Conservation (phyloP, 495 filamentous ascomycete species). For the Daldinia bambusicola region DNA sequence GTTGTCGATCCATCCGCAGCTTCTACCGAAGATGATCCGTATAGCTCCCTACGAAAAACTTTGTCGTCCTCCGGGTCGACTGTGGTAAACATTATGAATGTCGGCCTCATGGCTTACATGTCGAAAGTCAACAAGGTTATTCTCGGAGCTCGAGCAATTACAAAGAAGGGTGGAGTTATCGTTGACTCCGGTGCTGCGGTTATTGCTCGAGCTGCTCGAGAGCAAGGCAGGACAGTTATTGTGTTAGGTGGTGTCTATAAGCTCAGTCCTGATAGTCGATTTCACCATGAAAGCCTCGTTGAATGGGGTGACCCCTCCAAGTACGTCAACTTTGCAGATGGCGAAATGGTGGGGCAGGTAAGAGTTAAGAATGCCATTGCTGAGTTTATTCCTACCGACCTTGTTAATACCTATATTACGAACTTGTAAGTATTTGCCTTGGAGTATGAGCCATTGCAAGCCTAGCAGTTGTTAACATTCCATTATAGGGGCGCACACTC, state of each 20-base stretch:
- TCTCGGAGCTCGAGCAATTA: constrained; percentile 82
- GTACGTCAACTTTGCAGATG: constrained; percentile 78
- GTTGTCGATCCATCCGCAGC: constrained; percentile 69
- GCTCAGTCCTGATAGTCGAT: constrained; percentile 87
- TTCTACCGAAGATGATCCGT: constrained; percentile 43
- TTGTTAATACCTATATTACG: constrained; percentile 90
- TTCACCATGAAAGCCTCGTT: constrained; percentile 77
- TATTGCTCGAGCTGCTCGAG: constrained; percentile 83
- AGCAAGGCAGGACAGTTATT: constrained; percentile 82
- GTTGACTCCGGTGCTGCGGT: constrained; percentile 80
- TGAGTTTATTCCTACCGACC: constrained; percentile 83
- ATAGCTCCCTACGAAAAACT: constrained; percentile 73
- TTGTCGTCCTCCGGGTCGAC: constrained; percentile 79
- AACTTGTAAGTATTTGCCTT: constrained; percentile 75
- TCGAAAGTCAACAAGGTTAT: constrained; percentile 94
- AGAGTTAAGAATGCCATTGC: constrained; percentile 83
- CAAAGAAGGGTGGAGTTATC: constrained; percentile 85
- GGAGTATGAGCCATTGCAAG: not conserved
- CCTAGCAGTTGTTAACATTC: constrained; percentile 44
- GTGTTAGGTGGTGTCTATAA: constrained; percentile 89
- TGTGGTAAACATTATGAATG: constrained; percentile 83
- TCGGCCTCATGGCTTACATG: constrained; percentile 90
- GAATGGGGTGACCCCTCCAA: constrained; percentile 83
- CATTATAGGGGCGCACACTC: constrained; percentile 76
- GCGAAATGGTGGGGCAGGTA: constrained; percentile 76